Evolutionary conservation across 371 early-diverging fungal genomes (phyloP), one percentile per base, ranked within the genome.

Genomic region (Gilbertella persicaria): DNA sequence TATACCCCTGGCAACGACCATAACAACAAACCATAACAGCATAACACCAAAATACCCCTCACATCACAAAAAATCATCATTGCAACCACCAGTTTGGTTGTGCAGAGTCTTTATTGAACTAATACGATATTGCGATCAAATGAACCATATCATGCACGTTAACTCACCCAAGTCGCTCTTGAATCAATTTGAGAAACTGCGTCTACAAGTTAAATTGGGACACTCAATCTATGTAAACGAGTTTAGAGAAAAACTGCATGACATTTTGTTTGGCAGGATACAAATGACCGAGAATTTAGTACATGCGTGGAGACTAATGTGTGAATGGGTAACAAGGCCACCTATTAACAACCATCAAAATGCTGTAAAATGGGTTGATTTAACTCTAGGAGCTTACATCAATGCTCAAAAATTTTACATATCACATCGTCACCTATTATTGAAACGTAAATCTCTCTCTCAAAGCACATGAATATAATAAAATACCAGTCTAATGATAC

Each of bases 261-360:
- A 41, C 4, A 69, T 66, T 20, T 25, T 72, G n/a, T 69, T 72
- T 61, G 73, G 69, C 7, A 52, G 64, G 23, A 57, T 72, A 19
- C 61, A 66, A 44, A 36, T 72, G 60, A 61, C 73, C n/a, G 44
- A 66, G 2, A 40, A 62, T 2, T 42, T 72, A 19, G 55, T 62
- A 12, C 40, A 50, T 19, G 45, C 53, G n/a, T 72, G 73, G 73
- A 48, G 56, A 25, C 26, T 64, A 2, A 50, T 68, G 21, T 72
- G 73, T 36, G 53, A 69, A 21, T 72, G 73, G 73, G 66, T 69
- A 9, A 52, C 53, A 24, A 33, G 10, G 3, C 24, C 50, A 1
- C 43, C 44, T 28, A 12, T 56, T 10, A 21, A 49, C 19, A 42
- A 35, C 17, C 48, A 55, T 46, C 35, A 43, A 35, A 24, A 40